phyloP scores from a whole-genome alignment of 129 eudicot species.

The Arctium minus region DNA sequence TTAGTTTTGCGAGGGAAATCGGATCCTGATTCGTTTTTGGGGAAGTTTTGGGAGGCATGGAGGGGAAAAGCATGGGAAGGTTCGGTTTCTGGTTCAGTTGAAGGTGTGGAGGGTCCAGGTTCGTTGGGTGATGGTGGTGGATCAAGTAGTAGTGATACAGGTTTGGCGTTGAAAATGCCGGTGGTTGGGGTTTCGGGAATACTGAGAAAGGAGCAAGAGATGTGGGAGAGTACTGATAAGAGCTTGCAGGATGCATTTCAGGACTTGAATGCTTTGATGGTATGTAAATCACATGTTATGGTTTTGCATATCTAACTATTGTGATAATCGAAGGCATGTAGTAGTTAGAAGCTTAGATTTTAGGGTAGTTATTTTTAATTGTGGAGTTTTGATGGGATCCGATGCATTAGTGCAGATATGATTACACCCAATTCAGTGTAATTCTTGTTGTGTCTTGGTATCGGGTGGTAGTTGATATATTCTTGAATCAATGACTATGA shows the following conservation, averaged over 20 bases:
- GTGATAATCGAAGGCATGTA: not conserved
- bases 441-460: not conserved
- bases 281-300: constrained; percentile 18
- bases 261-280: constrained; percentile 98
- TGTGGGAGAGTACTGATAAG: constrained; percentile 99
- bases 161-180: constrained; percentile 54
- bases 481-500: not conserved
- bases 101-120: constrained; percentile 17
- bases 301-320: not conserved
- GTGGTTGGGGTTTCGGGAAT: constrained; percentile 93
- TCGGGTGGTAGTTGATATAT: not conserved
- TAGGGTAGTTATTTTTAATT: not conserved
- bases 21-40: constrained; percentile 65
- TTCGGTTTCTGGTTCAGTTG: not conserved
- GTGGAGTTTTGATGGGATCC: not conserved
- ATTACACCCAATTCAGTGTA: not conserved
- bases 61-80: constrained; percentile 73
- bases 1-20: constrained; percentile 68
- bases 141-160: constrained; percentile 11
- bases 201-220: constrained; percentile 90
- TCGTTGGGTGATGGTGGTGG: constrained; percentile 26
- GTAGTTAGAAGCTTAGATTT: not conserved
- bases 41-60: constrained; percentile 82
- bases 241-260: constrained; percentile 98
- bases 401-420: not conserved